These are phyloP conservation scores for Phyllostachys edulis DNA, from an alignment of 176 grass and related monocot genomes.

Conservation along the genomic window DNA sequence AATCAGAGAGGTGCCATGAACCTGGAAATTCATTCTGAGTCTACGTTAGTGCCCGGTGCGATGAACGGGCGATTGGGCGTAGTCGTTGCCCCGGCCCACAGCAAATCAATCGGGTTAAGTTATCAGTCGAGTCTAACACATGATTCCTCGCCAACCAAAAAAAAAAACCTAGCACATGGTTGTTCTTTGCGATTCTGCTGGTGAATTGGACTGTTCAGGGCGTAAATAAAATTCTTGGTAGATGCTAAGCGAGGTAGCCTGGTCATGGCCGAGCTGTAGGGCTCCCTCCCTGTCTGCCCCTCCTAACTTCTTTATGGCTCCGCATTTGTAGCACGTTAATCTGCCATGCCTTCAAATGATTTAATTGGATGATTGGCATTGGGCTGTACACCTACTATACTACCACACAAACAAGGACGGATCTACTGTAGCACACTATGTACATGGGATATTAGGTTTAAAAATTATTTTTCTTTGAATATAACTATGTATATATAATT, in stretches of 20 bases:
- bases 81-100: background rate
- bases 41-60: background rate
- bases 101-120: background rate
- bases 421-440: too few species aligned
- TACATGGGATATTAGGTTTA: too few species aligned
- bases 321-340: background rate
- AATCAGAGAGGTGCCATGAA: background rate
- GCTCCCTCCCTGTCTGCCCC: background rate
- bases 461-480: too few species aligned
- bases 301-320: background rate
- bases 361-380: background rate
- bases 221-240: background rate
- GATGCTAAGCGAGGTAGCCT: background rate
- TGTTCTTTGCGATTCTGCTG: background rate
- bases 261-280: background rate
- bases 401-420: too few species aligned
- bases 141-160: background rate
- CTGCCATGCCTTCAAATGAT: background rate
- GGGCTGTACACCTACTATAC: constrained; percentile 2
- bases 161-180: background rate
- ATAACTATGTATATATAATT: too few species aligned
- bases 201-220: background rate
- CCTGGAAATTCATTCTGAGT: background rate
- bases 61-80: background rate
- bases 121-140: background rate